Conservation (phyloP, 352 stramenopile genomes). For the Globisporangium nagaii region DNA sequence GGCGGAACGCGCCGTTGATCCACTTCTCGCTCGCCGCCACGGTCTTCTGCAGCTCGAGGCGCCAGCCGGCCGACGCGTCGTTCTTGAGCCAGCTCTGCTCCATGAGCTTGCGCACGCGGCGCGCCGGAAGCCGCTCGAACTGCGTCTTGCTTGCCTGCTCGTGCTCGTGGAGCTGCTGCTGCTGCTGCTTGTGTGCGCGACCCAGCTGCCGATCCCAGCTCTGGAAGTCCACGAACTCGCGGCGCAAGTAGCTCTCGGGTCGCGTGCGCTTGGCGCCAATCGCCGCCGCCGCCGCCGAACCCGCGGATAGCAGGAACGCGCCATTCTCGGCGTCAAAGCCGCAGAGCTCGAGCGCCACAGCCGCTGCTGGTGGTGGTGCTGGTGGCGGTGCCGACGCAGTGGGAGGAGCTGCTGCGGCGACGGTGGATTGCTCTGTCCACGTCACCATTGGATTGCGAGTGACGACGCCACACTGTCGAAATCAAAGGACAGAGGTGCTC, state of each 20-base stretch:
- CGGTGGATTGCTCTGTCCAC: neutral
- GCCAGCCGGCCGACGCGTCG: slow-evolving; percentile 39
- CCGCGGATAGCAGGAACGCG: slow-evolving; percentile 24
- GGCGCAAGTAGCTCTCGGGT: slow-evolving; percentile 13
- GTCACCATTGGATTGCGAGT: slow-evolving; percentile 1
- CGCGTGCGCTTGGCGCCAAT: slow-evolving; percentile 5
- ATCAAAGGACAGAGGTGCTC: no score
- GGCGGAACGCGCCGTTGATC: slow-evolving; percentile 36
- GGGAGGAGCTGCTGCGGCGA: neutral
- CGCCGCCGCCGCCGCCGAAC: neutral
- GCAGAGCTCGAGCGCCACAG: slow-evolving; percentile 21
- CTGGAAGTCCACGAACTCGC: slow-evolving; percentile 37
- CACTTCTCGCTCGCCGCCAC: slow-evolving; percentile 45
- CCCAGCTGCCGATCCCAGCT: slow-evolving; percentile 33
- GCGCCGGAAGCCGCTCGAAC: slow-evolving; percentile 39
- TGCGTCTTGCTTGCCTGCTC: neutral
- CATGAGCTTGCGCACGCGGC: slow-evolving; percentile 54
- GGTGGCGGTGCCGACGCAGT: neutral
- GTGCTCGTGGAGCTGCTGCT: neutral
- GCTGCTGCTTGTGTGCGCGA: neutral
- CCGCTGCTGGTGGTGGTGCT: neutral
- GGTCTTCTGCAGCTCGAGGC: slow-evolving; percentile 59
- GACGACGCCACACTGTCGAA: no score
- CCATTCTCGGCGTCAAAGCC: slow-evolving; percentile 26
- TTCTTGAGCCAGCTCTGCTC: slow-evolving; percentile 38